Evolutionary conservation across 2,329 filamentous ascomycete species (phyloP).

Genomic region (Huntiella savannae): DNA sequence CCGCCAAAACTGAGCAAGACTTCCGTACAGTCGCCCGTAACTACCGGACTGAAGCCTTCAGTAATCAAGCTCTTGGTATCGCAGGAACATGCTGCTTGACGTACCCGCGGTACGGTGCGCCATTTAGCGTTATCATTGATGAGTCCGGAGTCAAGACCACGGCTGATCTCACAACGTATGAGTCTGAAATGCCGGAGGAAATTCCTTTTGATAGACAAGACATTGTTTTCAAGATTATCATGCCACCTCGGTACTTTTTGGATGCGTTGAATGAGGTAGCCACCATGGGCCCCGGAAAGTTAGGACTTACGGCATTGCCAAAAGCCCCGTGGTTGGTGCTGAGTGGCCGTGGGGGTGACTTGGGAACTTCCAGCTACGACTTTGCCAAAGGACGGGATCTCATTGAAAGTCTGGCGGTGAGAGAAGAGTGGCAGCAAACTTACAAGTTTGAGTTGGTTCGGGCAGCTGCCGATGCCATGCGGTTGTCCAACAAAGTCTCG

Average conservation of each 20-base stretch:
- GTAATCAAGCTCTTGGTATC: slow-evolving; percentile 63
- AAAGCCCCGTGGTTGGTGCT: slow-evolving; percentile 55
- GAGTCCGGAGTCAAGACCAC: slow-evolving; percentile 77
- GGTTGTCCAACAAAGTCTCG: slow-evolving; percentile 77
- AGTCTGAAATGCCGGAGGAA: slow-evolving; percentile 52
- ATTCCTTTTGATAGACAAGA: slow-evolving; percentile 75
- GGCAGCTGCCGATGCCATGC: slow-evolving; percentile 81
- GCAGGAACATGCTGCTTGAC: slow-evolving; percentile 70
- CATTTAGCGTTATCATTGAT: slow-evolving; percentile 68
- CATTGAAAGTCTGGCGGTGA: slow-evolving; percentile 55
- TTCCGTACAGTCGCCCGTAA: slow-evolving; percentile 43
- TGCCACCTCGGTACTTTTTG: slow-evolving; percentile 56
- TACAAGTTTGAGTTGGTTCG: slow-evolving; percentile 82
- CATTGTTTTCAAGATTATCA: slow-evolving; percentile 82
- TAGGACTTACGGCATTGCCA: slow-evolving; percentile 48
- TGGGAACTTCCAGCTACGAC: slow-evolving; percentile 46
- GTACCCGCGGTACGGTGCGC: slow-evolving; percentile 55
- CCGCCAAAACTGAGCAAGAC: slow-evolving; percentile 39
- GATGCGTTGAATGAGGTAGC: slow-evolving; percentile 53
- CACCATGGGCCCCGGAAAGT: slow-evolving; percentile 49
- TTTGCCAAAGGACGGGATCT: slow-evolving; percentile 46
- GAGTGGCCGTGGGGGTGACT: slow-evolving; percentile 36
- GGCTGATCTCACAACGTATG: slow-evolving; percentile 77
- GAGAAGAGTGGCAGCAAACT: slow-evolving; percentile 41
- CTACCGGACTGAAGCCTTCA: slow-evolving; percentile 57